Evolutionary conservation across 805 yeast species (phyloP).

Genomic region (Wilhelminamyces savonicus): DNA sequence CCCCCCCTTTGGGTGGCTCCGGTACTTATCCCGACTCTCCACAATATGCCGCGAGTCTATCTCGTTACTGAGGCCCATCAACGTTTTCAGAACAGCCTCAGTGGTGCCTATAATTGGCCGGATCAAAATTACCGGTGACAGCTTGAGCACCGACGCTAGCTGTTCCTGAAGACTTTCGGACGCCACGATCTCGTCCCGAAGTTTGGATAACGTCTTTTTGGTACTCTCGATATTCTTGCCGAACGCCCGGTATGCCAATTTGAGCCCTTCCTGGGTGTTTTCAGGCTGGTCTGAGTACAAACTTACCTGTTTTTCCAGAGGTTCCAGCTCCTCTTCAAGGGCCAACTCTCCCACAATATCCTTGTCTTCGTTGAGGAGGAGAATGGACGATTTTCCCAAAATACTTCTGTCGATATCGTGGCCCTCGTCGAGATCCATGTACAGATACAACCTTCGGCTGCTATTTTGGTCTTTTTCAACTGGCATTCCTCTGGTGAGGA

Average conservation of each 20-base stretch:
- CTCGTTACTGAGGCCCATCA: slow-evolving; percentile 79
- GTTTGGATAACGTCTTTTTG: slow-evolving; percentile 50
- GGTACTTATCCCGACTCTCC: slow-evolving; percentile 64
- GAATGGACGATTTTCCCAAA: slow-evolving; percentile 16
- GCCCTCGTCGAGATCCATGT: slow-evolving; percentile 25
- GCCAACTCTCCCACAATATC: slow-evolving; percentile 17
- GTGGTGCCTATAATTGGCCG: slow-evolving; percentile 91
- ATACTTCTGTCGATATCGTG: slow-evolving; percentile 15
- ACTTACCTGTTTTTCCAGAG: slow-evolving; percentile 47
- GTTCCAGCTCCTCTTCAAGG: slow-evolving; percentile 20
- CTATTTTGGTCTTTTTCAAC: slow-evolving; percentile 13
- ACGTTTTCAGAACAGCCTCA: slow-evolving; percentile 76
- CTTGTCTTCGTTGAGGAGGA: slow-evolving; percentile 13
- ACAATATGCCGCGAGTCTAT: slow-evolving; percentile 59
- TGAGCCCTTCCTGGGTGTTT: slow-evolving; percentile 63
- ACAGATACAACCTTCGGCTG: slow-evolving; percentile 21
- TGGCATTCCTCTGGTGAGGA: slow-evolving; percentile 14
- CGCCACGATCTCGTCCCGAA: slow-evolving; percentile 58
- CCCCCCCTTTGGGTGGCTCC: too few species aligned
- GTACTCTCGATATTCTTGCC: slow-evolving; percentile 66
- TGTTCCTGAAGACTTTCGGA: slow-evolving; percentile 64
- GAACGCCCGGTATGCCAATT: slow-evolving; percentile 66
- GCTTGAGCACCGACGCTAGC: slow-evolving; percentile 59
- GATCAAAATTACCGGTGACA: slow-evolving; percentile 73
- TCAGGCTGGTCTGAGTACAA: slow-evolving; percentile 82